A percentile compares a stretch with the other conserved stretches of the same genome.
phyloP scores from a whole-genome alignment of 495 filamentous ascomycete species.

The Endocarpon pusillum region DNA sequence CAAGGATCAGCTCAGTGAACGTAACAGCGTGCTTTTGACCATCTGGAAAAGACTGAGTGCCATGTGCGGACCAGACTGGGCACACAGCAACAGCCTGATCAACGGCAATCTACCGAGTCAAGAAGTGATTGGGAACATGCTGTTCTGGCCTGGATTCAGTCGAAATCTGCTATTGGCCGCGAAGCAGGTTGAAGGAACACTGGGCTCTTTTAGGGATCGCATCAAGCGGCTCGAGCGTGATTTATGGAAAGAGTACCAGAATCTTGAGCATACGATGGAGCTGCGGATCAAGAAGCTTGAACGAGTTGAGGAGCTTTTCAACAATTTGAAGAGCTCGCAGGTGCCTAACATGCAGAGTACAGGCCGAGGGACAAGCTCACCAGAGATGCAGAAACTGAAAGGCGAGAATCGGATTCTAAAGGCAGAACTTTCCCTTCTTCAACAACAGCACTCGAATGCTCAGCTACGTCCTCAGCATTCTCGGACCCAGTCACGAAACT shows the following conservation, averaged over 20 bases:
- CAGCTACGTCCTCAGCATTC: slow-evolving; percentile 3
- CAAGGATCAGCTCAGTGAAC: slow-evolving; percentile 74
- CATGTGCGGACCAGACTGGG: slow-evolving; percentile 85
- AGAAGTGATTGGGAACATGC: slow-evolving; percentile 57
- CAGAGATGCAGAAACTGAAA: slow-evolving; percentile 53
- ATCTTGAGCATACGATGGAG: slow-evolving; percentile 65
- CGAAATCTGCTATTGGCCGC: slow-evolving; percentile 76
- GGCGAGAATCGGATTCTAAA: slow-evolving; percentile 70
- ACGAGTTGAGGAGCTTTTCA: slow-evolving; percentile 58
- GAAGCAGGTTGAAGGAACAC: slow-evolving; percentile 69
- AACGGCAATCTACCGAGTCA: slow-evolving; percentile 69
- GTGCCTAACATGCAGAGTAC: slow-evolving; percentile 20
- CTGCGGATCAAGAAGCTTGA: slow-evolving; percentile 74
- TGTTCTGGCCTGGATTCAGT: slow-evolving; percentile 65
- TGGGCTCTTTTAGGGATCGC: slow-evolving; percentile 63
- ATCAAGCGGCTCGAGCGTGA: slow-evolving; percentile 75
- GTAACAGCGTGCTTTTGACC: slow-evolving; percentile 68
- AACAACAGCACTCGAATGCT: slow-evolving; percentile 30
- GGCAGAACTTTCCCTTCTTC: slow-evolving; percentile 63
- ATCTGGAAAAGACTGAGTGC: slow-evolving; percentile 76
- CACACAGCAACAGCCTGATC: slow-evolving; percentile 73
- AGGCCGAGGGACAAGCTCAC: slow-evolving; percentile 26
- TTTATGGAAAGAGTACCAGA: slow-evolving; percentile 77
- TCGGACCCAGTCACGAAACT: slow-evolving; percentile 5
- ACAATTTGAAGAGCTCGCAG: slow-evolving; percentile 23